Evolutionary conservation across 805 yeast species (phyloP), one percentile per base, ranked within the genome.

Genomic region (Candida xiaguanensis): DNA sequence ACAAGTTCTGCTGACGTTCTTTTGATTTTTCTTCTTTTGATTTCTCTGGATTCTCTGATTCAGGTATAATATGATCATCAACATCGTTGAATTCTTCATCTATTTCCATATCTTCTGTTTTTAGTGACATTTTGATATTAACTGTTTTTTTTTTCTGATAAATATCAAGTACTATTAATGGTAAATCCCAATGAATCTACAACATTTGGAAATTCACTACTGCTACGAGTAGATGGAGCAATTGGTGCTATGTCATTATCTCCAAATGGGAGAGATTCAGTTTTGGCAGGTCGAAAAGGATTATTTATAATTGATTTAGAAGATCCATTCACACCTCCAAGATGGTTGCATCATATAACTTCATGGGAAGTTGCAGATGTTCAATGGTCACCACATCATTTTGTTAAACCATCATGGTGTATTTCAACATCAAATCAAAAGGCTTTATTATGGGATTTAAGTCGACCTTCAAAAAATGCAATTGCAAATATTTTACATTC

Each of bases 311-410:
- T 91, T n/a, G 98, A 93, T 61, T 62, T 93, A 30, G 96, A 91
- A 53, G 96, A 93, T 58, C 99, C 98, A 1, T 91, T 87, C 61
- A 78, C 91, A 0, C 89, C 95, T 1, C 99, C 99, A 0, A 69
- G 99, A 42, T 88, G 95, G 90, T 74, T 93, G 12, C 95, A 82
- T 40, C 96, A 93, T 55, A 72, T 80, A 25, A 91, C 97, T 0
- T 80, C 95, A 0, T 93, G 98, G 98, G 98, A 93, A 59, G 99
- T 93, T 3, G 96, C 99, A 0, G 97, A 91, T 58, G 97, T 91
- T 1, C 98, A 93, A 59, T 93, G 99, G 98, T 86, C 95, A 2
- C 96, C 97, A 0, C 97, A 93, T 56, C 64, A 61, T 41, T 70
- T 75, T 5, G 73, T 81, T 2, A 86, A 85, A 48, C 91, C 95